phyloP scores from a whole-genome alignment of 768 basidiomycete genomes.

The Leccinum fibrillosum region DNA sequence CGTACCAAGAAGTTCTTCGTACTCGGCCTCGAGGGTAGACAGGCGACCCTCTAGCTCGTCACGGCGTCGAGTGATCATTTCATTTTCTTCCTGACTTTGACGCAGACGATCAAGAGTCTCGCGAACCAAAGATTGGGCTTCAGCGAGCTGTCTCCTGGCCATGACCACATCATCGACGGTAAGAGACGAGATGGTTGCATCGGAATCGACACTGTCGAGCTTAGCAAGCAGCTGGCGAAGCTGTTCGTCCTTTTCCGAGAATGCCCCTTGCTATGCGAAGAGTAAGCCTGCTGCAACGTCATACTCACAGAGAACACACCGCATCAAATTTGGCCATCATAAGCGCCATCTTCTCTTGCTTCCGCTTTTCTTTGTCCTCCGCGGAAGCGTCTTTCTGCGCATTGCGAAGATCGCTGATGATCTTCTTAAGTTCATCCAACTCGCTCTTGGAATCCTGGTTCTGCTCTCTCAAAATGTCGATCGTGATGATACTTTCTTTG shows the following conservation, averaged over 20 bases:
- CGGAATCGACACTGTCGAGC: constrained; percentile 76
- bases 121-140: constrained; percentile 80
- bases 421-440: constrained; percentile 84
- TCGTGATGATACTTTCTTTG: constrained; percentile 89
- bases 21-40: constrained; percentile 81
- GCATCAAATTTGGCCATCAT: constrained; percentile 99
- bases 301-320: constrained; percentile 44
- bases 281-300: constrained; percentile 3
- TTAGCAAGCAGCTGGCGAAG: constrained; percentile 81
- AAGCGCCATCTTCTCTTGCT: constrained; percentile 98
- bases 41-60: constrained; percentile 88
- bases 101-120: constrained; percentile 89
- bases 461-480: constrained; percentile 95
- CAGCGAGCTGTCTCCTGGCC: constrained; percentile 85
- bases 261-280: constrained; percentile 70
- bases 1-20: constrained; percentile 93
- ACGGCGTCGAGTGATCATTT: constrained; percentile 73
- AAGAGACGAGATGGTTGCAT: constrained; percentile 49
- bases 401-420: constrained; percentile 72
- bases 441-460: constrained; percentile 83
- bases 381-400: constrained; percentile 81
- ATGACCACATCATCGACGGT: constrained; percentile 74
- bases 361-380: constrained; percentile 98
- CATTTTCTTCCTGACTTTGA: constrained; percentile 90
- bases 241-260: constrained; percentile 95